phyloP scores from a whole-genome alignment of 2,329 filamentous ascomycete species.

The Fusarium heterosporum region DNA sequence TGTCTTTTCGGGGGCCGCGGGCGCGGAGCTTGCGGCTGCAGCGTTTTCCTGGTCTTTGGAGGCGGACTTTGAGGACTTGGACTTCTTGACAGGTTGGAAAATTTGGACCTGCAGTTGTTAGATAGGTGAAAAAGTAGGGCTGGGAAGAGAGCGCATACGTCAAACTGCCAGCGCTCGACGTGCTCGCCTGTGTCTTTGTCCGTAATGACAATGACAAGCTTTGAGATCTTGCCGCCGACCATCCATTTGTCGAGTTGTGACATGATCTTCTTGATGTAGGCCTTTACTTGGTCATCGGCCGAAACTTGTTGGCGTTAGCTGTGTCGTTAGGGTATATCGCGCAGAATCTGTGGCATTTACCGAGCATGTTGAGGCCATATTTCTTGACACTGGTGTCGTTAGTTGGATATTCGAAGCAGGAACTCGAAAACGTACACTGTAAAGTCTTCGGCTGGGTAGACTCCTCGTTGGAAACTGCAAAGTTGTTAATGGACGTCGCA shows the following conservation, averaged over 20 bases:
- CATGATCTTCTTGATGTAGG: conserved; percentile 99
- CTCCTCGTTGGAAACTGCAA: conserved; percentile 82
- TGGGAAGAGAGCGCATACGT: conserved; percentile 65
- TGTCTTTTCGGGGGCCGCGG: conserved; percentile 75
- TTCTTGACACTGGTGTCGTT: conserved; percentile 78
- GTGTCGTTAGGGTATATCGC: no score
- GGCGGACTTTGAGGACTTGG: conserved; percentile 60
- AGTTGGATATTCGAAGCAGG: conserved; percentile 1
- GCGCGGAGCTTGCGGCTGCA: conserved; percentile 51
- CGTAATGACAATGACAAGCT: conserved; percentile 95
- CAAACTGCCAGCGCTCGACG: conserved; percentile 98
- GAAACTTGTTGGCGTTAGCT: conserved; percentile 69
- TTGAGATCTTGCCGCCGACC: conserved; percentile 95
- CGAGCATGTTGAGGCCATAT: conserved; percentile 98
- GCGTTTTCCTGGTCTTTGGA: conserved; percentile 77
- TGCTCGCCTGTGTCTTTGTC: conserved; percentile 97
- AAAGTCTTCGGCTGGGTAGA: conserved; percentile 96
- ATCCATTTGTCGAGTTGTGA: conserved; percentile 98
- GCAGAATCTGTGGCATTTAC: conserved; percentile 55
- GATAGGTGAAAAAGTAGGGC: neutral
- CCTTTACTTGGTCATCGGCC: conserved; percentile 96
- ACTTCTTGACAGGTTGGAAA: conserved; percentile 49
- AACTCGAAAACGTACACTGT: conserved; percentile 72
- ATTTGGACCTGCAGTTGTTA: conserved; percentile 34
- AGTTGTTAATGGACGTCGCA: conserved; percentile 2